These are phyloP conservation scores for Maudiozyma humilis DNA, from an alignment of 1,139 yeast species.

Conservation along the genomic window DNA sequence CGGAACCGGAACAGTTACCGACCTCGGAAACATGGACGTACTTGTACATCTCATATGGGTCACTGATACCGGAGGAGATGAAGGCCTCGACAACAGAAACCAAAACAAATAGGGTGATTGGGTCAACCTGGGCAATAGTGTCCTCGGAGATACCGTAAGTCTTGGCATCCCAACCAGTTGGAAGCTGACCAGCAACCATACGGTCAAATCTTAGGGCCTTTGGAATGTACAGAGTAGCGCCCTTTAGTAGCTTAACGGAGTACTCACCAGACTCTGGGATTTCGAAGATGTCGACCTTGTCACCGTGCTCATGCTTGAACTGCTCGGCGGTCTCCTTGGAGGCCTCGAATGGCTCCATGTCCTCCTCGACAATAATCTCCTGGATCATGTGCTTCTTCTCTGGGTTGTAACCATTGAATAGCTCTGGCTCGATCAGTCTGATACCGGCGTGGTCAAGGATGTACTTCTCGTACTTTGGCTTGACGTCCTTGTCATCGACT, in stretches of 20 bases:
- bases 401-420: constrained; percentile 91
- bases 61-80: constrained; percentile 88
- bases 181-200: constrained; percentile 97
- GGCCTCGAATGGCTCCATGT: constrained; percentile 89
- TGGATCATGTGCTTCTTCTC: constrained; percentile 85
- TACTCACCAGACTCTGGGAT: constrained; percentile 86
- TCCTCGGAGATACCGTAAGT: constrained; percentile 94
- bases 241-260: constrained; percentile 83
- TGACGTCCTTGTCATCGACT: constrained; percentile 89
- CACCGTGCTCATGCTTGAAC: constrained; percentile 90
- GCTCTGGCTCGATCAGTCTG: constrained; percentile 91
- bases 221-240: constrained; percentile 85
- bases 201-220: constrained; percentile 94
- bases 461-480: constrained; percentile 79
- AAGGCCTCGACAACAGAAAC: constrained; percentile 95
- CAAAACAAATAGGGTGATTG: constrained; percentile 83
- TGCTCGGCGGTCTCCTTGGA: constrained; percentile 93
- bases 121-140: constrained; percentile 88
- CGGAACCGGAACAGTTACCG: constrained; percentile 99
- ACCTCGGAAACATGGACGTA: constrained; percentile 97
- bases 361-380: constrained; percentile 93
- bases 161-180: constrained; percentile 96
- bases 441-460: constrained; percentile 93
- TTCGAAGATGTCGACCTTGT: constrained; percentile 84
- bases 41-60: constrained; percentile 96